phyloP scores from a whole-genome alignment of 2,329 filamentous ascomycete species.

The Tolypocladium ophioglossoides region DNA sequence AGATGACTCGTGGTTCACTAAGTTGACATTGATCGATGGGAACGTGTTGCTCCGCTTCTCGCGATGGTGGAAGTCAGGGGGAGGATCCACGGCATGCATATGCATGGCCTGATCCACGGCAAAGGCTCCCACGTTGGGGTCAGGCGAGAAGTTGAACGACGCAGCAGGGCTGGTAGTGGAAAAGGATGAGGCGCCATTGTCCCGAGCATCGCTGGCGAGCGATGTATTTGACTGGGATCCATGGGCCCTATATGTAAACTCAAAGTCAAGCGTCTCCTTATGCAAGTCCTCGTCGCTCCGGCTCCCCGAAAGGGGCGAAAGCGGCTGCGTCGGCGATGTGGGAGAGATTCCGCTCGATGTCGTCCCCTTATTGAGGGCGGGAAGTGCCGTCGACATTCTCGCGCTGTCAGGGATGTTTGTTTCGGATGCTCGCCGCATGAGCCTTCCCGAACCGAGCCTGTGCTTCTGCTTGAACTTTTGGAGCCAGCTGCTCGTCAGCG shows the following conservation, averaged over 20 bases:
- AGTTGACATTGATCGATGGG: constrained; percentile 58
- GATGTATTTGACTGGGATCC: constrained; percentile 24
- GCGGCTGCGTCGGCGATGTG: constrained; percentile 55
- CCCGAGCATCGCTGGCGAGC: constrained; percentile 18
- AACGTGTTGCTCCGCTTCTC: constrained; percentile 69
- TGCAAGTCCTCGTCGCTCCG: constrained; percentile 62
- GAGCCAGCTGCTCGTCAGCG: constrained; percentile 68
- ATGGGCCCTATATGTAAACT: constrained; percentile 21
- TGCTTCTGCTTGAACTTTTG: constrained; percentile 95
- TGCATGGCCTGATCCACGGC: constrained; percentile 26
- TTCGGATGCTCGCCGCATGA: constrained; percentile 49
- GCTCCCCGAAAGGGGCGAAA: constrained; percentile 58
- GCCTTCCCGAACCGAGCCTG: constrained; percentile 37
- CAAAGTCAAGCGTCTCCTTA: constrained; percentile 23
- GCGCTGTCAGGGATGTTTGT: constrained; percentile 62
- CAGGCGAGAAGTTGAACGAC: constrained; percentile 66
- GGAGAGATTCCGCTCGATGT: constrained; percentile 54
- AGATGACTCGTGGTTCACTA: constrained; percentile 29
- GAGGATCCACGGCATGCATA: constrained; percentile 19
- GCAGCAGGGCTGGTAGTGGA: constrained; percentile 67
- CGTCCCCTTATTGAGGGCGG: constrained; percentile 22
- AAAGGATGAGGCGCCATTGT: constrained; percentile 46
- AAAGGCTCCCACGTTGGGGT: constrained; percentile 60
- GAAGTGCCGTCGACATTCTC: constrained; percentile 40
- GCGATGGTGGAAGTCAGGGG: constrained; percentile 57